phyloP scores from a whole-genome alignment of 805 yeast genomes.

The Torulaspora franciscae region DNA sequence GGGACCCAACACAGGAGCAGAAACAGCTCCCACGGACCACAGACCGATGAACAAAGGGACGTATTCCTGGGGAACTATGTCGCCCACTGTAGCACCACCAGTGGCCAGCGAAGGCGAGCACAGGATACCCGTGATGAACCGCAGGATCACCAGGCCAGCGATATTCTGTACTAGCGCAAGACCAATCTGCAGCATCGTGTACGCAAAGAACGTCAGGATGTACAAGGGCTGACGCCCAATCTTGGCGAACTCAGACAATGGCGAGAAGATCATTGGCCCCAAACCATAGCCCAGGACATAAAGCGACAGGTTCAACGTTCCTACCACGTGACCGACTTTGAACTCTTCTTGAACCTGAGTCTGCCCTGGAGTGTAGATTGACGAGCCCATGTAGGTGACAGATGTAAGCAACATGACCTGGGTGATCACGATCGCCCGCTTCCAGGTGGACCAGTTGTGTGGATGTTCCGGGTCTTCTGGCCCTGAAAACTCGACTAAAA shows the following conservation, averaged over 20 bases:
- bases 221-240: slow-evolving; percentile 53
- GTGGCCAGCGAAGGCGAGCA: slow-evolving; percentile 54
- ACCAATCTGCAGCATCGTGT: slow-evolving; percentile 51
- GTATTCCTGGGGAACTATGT: slow-evolving; percentile 41
- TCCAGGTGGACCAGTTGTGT: slow-evolving; percentile 46
- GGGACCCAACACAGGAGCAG: slow-evolving; percentile 56
- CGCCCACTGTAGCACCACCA: slow-evolving; percentile 56
- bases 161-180: slow-evolving; percentile 48
- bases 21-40: slow-evolving; percentile 52
- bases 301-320: slow-evolving; percentile 48
- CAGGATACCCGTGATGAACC: slow-evolving; percentile 51
- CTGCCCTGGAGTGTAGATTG: slow-evolving; percentile 51
- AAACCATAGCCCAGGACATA: slow-evolving; percentile 58
- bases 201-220: slow-evolving; percentile 43
- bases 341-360: slow-evolving; percentile 44
- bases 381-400: slow-evolving; percentile 53
- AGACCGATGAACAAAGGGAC: slow-evolving; percentile 45
- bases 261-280: slow-evolving; percentile 56
- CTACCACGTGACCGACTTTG: slow-evolving; percentile 41
- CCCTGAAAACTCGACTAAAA: slow-evolving; percentile 26
- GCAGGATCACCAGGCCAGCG: slow-evolving; percentile 46
- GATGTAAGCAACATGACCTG: slow-evolving; percentile 45
- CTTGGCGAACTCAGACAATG: slow-evolving; percentile 51
- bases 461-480: slow-evolving; percentile 53
- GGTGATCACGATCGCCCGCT: slow-evolving; percentile 38